Percentiles rank a stretch among this genome's conserved stretches.
phyloP scores from a whole-genome alignment of 2,329 filamentous ascomycete genomes.

The Scolecobasidium constrictum region DNA sequence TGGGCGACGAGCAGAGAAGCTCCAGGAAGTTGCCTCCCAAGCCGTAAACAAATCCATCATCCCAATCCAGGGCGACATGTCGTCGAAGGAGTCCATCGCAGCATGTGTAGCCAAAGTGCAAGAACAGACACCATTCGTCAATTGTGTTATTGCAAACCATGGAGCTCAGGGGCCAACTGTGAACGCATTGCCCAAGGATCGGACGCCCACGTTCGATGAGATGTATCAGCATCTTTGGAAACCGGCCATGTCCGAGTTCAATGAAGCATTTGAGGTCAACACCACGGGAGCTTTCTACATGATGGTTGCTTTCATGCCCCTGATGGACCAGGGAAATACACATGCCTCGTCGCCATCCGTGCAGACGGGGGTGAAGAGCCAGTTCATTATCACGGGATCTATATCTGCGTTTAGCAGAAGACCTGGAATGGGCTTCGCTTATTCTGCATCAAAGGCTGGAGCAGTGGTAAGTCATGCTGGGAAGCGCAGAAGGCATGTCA shows the following conservation, averaged over 20 bases:
- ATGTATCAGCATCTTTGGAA: conserved; percentile 3
- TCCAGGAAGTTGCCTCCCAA: conserved; percentile 27
- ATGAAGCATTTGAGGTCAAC: conserved; percentile 18
- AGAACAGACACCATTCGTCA: conserved; percentile 33
- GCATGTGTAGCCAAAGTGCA: conserved; percentile 30
- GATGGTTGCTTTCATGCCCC: conserved; percentile 28
- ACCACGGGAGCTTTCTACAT: conserved; percentile 28
- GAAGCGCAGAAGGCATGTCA: no score
- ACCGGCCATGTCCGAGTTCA: conserved; percentile 2
- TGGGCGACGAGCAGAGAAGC: conserved; percentile 29
- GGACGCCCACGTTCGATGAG: conserved; percentile 1
- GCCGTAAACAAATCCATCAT: conserved; percentile 18
- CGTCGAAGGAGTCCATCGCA: conserved; percentile 29
- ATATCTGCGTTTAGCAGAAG: conserved; percentile 19
- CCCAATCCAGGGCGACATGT: conserved; percentile 33
- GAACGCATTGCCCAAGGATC: conserved; percentile 1
- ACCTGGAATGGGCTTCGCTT: conserved; percentile 26
- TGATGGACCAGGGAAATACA: conserved; percentile 32
- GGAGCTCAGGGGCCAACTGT: conserved; percentile 32
- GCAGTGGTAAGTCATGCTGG: conserved; percentile 21
- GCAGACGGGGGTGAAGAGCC: conserved; percentile 14
- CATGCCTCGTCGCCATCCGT: conserved; percentile 13
- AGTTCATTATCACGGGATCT: conserved; percentile 8
- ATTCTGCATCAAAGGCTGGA: conserved; percentile 33
- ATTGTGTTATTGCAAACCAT: conserved; percentile 42